A percentile compares a stretch with the other conserved stretches of the same genome.
These are phyloP conservation scores for Bipolaris cookei DNA, from an alignment of 2,329 filamentous ascomycete genomes.

Conservation along the genomic window DNA sequence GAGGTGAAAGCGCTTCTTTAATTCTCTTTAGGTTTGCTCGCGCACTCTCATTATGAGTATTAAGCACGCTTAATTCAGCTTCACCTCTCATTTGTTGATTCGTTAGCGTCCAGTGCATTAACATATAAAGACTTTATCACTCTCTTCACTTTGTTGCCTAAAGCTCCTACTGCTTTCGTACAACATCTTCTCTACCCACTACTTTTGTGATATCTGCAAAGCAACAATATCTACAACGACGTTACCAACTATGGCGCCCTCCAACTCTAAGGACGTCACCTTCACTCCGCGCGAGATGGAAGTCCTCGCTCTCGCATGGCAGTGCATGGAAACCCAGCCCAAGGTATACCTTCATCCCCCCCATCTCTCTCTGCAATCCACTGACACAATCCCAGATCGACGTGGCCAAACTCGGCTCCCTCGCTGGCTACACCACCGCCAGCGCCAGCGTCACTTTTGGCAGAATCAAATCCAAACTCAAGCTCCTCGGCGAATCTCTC, in stretches of 20 bases:
- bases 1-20: slow-evolving; percentile 2
- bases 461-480: slow-evolving; percentile 44
- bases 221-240: not conserved
- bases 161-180: slow-evolving; percentile 1
- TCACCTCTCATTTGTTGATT: slow-evolving; percentile 4
- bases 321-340: slow-evolving; percentile 42
- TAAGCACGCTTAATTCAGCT: slow-evolving; percentile 3
- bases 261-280: slow-evolving; percentile 12
- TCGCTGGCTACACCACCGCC: slow-evolving; percentile 36
- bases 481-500: slow-evolving; percentile 16
- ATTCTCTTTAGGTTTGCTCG: slow-evolving; percentile 10
- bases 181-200: not conserved
- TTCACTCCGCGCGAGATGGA: slow-evolving; percentile 40
- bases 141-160: not conserved
- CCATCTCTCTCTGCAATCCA: not conserved
- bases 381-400: slow-evolving; percentile 22
- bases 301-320: slow-evolving; percentile 43
- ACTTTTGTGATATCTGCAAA: not conserved
- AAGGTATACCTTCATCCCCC: slow-evolving; percentile 31
- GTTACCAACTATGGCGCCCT: slow-evolving; percentile 16
- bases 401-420: slow-evolving; percentile 25
- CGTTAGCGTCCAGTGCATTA: not conserved
- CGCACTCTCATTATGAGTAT: slow-evolving; percentile 13
- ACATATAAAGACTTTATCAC: not conserved
- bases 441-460: slow-evolving; percentile 39